Evolutionary conservation across 495 filamentous ascomycete species (phyloP).

Genomic region (Penicillium parvum): DNA sequence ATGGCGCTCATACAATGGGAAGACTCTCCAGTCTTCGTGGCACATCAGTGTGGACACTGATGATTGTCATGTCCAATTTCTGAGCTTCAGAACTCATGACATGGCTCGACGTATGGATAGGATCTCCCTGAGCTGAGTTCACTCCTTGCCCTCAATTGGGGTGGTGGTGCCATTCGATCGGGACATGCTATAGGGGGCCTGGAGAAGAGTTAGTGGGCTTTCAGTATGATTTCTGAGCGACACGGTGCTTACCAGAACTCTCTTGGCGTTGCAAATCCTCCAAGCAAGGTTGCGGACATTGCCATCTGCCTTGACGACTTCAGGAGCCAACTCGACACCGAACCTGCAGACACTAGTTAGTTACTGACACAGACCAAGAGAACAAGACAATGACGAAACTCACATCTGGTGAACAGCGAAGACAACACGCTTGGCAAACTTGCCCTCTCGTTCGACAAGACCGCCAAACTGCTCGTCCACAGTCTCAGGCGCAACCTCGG

Average conservation of each 20-base stretch:
- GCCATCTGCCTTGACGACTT: slow-evolving; percentile 89
- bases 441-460: slow-evolving; percentile 77
- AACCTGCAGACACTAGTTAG: slow-evolving; percentile 50
- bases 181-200: slow-evolving; percentile 50
- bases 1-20: too few relatives aligned
- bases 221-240: not conserved
- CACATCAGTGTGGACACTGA: too few relatives aligned
- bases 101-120: too few relatives aligned
- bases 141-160: slow-evolving; percentile 31
- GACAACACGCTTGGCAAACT: slow-evolving; percentile 82
- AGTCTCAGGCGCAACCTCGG: slow-evolving; percentile 81
- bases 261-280: slow-evolving; percentile 93
- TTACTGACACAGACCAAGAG: not conserved
- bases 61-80: not conserved
- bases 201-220: slow-evolving; percentile 5
- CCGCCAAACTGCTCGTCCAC: slow-evolving; percentile 78
- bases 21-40: too few relatives aligned
- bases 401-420: slow-evolving; percentile 93
- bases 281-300: slow-evolving; percentile 87
- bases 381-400: too few relatives aligned
- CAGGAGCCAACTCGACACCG: slow-evolving; percentile 89
- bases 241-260: slow-evolving; percentile 70
- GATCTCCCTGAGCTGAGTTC: not conserved
- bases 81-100: not conserved
- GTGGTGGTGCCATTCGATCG: slow-evolving; percentile 40